These are phyloP conservation scores for Cyphellophora attinorum DNA, from an alignment of 2,329 filamentous ascomycete species.

Conservation along the genomic window DNA sequence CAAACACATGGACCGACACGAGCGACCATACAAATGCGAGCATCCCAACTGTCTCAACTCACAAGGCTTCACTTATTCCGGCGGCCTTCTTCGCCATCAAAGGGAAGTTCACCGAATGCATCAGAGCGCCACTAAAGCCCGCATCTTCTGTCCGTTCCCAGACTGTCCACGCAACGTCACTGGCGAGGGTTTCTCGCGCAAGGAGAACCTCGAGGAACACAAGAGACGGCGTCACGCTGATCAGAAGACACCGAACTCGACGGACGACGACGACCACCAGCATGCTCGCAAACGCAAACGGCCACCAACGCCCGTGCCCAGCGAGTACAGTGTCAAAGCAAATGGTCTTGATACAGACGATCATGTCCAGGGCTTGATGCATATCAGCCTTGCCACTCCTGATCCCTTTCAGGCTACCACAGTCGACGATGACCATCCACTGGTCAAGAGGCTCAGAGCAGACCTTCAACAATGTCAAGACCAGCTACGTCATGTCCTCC, in stretches of 20 bases:
- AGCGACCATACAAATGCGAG: conserved; percentile 79
- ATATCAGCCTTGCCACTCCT: not conserved
- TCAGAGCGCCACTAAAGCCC: conserved; percentile 74
- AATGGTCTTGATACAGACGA: conserved; percentile 2
- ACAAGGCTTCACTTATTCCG: conserved; percentile 89
- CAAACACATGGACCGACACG: conserved; percentile 98
- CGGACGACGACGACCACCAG: not conserved
- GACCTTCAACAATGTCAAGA: not conserved
- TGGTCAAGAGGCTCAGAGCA: not conserved
- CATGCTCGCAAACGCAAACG: conserved; percentile 2
- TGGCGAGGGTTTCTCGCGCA: conserved; percentile 81
- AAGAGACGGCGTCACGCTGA: conserved; percentile 68
- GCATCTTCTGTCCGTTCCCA: conserved; percentile 67
- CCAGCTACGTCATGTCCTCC: not conserved
- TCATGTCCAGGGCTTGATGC: not conserved
- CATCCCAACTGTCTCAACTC: conserved; percentile 81
- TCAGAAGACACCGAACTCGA: conserved; percentile 4
- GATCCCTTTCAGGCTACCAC: no score
- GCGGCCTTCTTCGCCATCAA: conserved; percentile 79
- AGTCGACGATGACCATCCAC: not conserved
- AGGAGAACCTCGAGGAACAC: conserved; percentile 92
- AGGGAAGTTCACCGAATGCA: conserved; percentile 89
- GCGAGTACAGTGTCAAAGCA: conserved; percentile 5
- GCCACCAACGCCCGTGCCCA: conserved; percentile 5
- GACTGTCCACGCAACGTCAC: conserved; percentile 76